A percentile compares a stretch with the other conserved stretches of the same genome.
Evolutionary conservation across 495 filamentous ascomycete genomes (phyloP).

Genomic region (Neurospora sp.): DNA sequence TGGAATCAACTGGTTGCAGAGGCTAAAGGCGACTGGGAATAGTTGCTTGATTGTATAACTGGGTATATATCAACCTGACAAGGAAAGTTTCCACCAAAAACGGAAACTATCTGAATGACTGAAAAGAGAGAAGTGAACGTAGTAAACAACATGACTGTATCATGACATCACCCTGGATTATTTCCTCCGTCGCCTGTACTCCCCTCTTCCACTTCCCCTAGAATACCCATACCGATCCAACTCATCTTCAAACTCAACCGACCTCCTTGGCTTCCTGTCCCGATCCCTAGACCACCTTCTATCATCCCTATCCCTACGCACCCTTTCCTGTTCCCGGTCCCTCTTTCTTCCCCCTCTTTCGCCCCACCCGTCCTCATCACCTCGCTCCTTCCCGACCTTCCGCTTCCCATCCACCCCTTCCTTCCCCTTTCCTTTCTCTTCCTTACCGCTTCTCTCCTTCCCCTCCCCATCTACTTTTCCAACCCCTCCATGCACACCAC

Average conservation of each 20-base stretch:
- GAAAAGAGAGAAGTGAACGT: not conserved
- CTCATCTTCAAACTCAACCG: not conserved
- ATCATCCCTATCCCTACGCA: not conserved
- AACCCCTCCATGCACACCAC: not conserved
- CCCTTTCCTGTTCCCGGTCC: not conserved
- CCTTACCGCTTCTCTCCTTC: not conserved
- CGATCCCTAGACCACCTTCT: not conserved
- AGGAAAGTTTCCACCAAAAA: not conserved
- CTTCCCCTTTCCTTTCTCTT: not conserved
- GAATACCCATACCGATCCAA: not conserved
- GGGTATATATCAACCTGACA: not conserved
- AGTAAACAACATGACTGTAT: not conserved
- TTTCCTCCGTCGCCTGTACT: not conserved
- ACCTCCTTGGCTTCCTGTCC: not conserved
- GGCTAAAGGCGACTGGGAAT: conserved; percentile 22
- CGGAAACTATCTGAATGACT: not conserved
- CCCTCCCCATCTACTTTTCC: not conserved
- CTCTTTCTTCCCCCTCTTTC: not conserved
- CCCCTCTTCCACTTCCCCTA: not conserved
- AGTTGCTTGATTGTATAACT: conserved; percentile 32
- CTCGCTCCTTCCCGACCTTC: not conserved
- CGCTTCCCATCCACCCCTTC: not conserved
- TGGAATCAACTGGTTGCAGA: conserved; percentile 26
- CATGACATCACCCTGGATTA: not conserved
- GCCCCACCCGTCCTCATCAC: not conserved